phyloP scores from a whole-genome alignment of 2,329 filamentous ascomycete genomes.

The Drechslera avenae region DNA sequence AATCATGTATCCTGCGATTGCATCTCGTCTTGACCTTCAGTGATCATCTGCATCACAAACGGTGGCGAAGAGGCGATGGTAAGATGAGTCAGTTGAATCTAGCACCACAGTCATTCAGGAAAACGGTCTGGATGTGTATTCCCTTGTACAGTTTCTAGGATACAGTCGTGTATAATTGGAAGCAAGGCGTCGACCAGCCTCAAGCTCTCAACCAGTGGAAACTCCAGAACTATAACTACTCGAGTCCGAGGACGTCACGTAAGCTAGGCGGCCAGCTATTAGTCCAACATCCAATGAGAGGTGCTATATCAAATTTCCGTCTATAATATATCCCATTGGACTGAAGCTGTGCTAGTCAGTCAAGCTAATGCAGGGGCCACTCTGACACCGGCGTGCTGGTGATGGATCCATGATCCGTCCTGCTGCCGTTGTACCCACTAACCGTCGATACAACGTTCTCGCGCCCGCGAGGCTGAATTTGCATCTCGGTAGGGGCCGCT shows the following conservation, averaged over 20 bases:
- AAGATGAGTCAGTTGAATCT: too few species aligned
- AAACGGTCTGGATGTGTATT: background rate
- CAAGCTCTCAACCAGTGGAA: too few species aligned
- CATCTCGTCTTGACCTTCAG: too few species aligned
- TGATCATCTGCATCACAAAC: too few species aligned
- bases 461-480: slow-evolving; percentile 5
- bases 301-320: background rate
- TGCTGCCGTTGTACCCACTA: slow-evolving; percentile 13
- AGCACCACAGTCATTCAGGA: too few species aligned
- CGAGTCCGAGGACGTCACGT: background rate
- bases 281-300: background rate
- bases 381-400: background rate
- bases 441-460: background rate
- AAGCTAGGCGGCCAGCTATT: background rate
- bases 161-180: background rate
- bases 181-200: background rate
- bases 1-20: too few species aligned
- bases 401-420: slow-evolving; percentile 3
- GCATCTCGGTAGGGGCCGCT: slow-evolving; percentile 2
- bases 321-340: background rate
- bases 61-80: too few species aligned
- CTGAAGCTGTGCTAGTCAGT: background rate
- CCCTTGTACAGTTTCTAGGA: background rate
- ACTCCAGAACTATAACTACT: too few species aligned
- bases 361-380: slow-evolving; percentile 5